phyloP scores from a whole-genome alignment of 305 asterid species.

The Solanum hybrid region DNA sequence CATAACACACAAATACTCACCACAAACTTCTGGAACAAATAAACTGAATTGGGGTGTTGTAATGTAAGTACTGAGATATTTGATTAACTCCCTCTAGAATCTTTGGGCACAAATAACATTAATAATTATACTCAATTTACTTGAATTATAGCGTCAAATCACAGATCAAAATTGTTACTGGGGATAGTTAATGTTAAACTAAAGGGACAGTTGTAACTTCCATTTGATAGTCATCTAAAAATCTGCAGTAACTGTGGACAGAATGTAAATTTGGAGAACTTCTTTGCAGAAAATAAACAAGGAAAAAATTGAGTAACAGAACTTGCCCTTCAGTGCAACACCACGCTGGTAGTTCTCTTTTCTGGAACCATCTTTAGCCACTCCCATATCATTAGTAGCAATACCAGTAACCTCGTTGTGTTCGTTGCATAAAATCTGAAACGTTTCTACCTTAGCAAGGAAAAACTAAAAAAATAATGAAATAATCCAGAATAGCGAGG shows the following conservation, averaged over 20 bases:
- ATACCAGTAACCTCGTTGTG: conserved; percentile 70
- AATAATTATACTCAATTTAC: background rate
- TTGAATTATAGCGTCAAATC: background rate
- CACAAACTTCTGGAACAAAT: background rate
- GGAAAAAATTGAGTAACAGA: background rate
- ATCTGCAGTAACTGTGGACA: background rate
- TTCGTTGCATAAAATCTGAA: conserved; percentile 61
- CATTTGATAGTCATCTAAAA: background rate
- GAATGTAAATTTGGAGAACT: background rate
- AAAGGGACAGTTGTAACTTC: background rate
- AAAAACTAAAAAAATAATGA: background rate
- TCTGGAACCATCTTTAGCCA: conserved; percentile 80
- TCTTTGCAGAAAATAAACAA: background rate
- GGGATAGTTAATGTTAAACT: background rate
- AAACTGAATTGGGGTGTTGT: background rate
- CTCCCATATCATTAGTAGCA: conserved; percentile 98
- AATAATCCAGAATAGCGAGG: background rate
- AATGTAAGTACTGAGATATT: background rate
- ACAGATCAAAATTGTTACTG: background rate
- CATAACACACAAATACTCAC: background rate
- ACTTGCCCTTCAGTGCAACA: conserved; percentile 83
- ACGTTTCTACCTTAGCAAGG: background rate
- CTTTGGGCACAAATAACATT: background rate
- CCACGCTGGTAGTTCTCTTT: conserved; percentile 86
- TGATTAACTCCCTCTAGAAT: background rate